Base-by-base conservation (phyloP, 768 basidiomycete species). In the Tricholoma terreum region DNA sequence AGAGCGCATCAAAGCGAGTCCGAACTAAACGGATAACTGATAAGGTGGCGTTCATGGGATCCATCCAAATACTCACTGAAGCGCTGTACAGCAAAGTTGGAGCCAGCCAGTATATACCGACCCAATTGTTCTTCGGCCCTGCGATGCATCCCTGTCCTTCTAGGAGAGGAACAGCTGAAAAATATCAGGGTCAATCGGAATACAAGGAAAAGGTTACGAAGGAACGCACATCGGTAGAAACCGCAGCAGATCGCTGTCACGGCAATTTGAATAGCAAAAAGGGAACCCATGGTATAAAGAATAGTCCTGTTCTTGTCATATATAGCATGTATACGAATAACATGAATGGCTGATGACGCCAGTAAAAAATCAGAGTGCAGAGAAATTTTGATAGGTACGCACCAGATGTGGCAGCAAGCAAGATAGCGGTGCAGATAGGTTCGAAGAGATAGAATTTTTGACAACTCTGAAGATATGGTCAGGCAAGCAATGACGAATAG, bases 141-240 rank as follows among this genome's bases (percentile, higher is more conserved):
- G 91, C 89, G 58, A 94, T 92, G 72, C 91, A 94, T 0, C 91
- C 91, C 65, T 94, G 92, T 35, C 87, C 88, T 3, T 70, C 76
- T n/a, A 71, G 62, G 27, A 93, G 81, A 24, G 89, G 87, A 2
- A 92, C 88, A 52, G 82, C 87, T 87, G 67, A 9, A 35, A 57
- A 35, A 48, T 45, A 33, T 48, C 46, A 49, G 10, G 56, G 48
- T 50, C 24, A 31, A 52, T 61, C 22, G 57, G 36, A 24, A 27
- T 8, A 21, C 52, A 7, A 21, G 30, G 58, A 34, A 49, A 52
- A 45, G 21, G 58, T 35, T 51, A 49, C 51, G 55, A 21, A 21
- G 35, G 6, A 68, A 14, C 85, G 56, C 61, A 85, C 90, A 83
- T 62, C 83, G 84, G 71, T 84, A 94, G 77, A 93, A 94, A 31